phyloP scores from a whole-genome alignment of 495 filamentous ascomycete genomes.

The Podospora comata region DNA sequence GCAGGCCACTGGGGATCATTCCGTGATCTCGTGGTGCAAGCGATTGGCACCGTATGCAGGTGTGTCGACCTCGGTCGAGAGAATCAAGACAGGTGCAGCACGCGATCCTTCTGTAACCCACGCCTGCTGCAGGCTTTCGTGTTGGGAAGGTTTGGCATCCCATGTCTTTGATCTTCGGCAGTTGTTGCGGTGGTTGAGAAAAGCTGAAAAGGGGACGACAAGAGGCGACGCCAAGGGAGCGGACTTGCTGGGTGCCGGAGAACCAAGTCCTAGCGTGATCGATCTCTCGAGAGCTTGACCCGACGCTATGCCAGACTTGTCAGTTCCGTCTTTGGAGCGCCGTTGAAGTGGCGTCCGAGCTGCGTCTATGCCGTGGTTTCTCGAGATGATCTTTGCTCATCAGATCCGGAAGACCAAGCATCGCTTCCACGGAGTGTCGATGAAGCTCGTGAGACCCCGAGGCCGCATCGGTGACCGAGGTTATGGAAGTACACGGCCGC shows the following conservation, averaged over 20 bases:
- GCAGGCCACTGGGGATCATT: not conserved
- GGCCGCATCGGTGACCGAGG: not conserved
- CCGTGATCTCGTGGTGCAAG: not conserved
- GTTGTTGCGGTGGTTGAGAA: slow-evolving; percentile 5
- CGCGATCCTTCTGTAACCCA: not conserved
- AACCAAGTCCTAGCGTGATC: not conserved
- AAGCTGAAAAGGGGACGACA: not conserved
- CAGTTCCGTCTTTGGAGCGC: not conserved
- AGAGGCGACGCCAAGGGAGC: slow-evolving; percentile 1
- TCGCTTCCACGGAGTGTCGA: not conserved
- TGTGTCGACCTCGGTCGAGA: not conserved
- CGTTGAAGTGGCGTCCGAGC: not conserved
- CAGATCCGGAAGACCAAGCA: not conserved
- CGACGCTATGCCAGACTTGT: not conserved
- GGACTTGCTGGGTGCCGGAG: not conserved
- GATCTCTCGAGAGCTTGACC: not conserved
- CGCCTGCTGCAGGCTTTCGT: not conserved
- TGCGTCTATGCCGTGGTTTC: not conserved
- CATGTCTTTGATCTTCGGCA: slow-evolving; percentile 8
- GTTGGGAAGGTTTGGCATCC: not conserved
- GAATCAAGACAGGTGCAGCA: not conserved
- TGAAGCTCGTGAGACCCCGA: not conserved
- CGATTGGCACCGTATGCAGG: slow-evolving; percentile 4
- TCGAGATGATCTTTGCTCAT: not conserved
- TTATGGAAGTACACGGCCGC: not conserved